Evolutionary conservation across 768 basidiomycete species (phyloP), one percentile per base, ranked within the genome.

Genomic region (Lactarius quietus): DNA sequence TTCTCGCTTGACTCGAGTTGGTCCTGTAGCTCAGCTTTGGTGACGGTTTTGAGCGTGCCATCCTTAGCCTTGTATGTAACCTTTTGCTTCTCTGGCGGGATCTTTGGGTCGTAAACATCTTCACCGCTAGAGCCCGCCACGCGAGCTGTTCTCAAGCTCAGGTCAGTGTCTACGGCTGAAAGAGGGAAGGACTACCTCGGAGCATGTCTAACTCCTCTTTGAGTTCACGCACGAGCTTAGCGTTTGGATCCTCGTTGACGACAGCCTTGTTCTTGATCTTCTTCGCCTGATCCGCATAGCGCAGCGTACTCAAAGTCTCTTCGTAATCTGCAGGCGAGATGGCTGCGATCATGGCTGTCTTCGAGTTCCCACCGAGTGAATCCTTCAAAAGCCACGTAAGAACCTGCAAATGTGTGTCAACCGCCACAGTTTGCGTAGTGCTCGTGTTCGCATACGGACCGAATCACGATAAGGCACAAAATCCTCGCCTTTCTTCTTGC

Each of bases 181-280:
- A 17, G 63, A 39, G 62, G 66, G 60, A 26, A 70, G 20, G 57
- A 79, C 73, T 76, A 88, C 89, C 89, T 81, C 94, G 85, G 54
- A 98, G 88, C 78, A 91, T 81, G 74, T 96, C 93, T 52, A 99
- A 81, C 78, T 99, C 97, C 80, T 98, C 97, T 78, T 98, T 99
- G 76, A 99, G 90, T 77, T 98, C 96, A 56, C 95, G 89, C 63
- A 99, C 95, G 63, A 99, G 89, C 80, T 94, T 98, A 73, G 96
- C 96, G 72, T 98, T 99, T 36, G 97, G 97, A 83, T 99, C 97
- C 79, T 99, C 97, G 78, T 99, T 99, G 69, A 99, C 92, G 64
- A 98, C 87, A 18, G 97, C 96, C 80, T 98, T 96, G 78, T 98
- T 99, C 87, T 95, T 98, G 79, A 99, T 99, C 88, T 96, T 96